Evolutionary conservation across 164 flowering plant genomes (phyloP), one percentile per base, ranked within the genome.

Genomic region (Macadamia tetraphylla): DNA sequence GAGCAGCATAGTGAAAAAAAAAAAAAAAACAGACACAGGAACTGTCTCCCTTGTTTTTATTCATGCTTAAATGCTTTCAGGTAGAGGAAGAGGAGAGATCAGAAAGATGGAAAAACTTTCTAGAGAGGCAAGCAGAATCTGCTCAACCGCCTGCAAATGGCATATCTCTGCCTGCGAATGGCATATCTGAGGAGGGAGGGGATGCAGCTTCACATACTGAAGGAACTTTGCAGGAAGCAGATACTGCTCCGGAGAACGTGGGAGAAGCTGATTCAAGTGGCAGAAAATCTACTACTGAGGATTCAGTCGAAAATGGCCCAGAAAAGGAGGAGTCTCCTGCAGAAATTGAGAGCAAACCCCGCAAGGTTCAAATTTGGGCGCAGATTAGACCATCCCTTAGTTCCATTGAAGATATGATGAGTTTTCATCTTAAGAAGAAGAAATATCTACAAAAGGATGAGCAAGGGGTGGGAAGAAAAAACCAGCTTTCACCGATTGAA

Each of bases 31-130:
- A 23, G 23, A 23, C 23, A 23, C 23, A 23, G 23, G 23, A 23
- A 23, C 23, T 23, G 23, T 23, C 23, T 23, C 23, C 23, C 23
- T 35, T 70, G 63, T 9, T 67, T 46, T 6, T 64, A 18, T 44
- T 31, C 30, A 9, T 63, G 31, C 55, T 35, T 35, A 35, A 35
- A 2, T 2, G 3, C 5, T 67, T 77, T 65, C 70, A 95, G 99
- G 98, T 89, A 76, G 99, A 95, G 81, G 99, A 95, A 69, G 99
- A 88, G 73, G 99, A 95, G 80, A 87, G 99, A 75, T 89, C 98
- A 67, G 92, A 89, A 13, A 84, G 89, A 76, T 95, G 99, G 99
- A 84, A 77, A 7, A 66, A 73, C 71, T 92, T 95, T 66, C 73
- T 95, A 71, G 85, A 85, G 70, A 82, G 79, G 53, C 91, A 81